Evolutionary conservation across 192 early-diverging fungal genomes (phyloP), one percentile per base, ranked within the genome.

Genomic region (Entomortierella lignicola): DNA sequence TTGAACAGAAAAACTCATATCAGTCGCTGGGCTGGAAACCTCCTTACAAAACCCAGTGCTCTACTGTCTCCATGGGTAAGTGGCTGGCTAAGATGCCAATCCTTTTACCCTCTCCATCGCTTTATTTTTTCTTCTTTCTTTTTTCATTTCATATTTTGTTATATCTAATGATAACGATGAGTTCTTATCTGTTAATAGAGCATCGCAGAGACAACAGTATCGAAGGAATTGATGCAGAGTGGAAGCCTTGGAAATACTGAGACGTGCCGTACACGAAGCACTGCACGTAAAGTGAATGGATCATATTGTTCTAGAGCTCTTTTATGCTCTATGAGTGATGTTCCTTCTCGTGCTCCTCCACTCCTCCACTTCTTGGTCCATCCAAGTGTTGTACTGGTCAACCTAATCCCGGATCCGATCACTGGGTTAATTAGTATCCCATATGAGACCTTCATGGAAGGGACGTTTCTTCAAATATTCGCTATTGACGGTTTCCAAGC

Each of bases 21-120:
- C 10, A 65, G 50, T 1, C 82, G 82, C 55, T 85, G 81, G 82
- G 63, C 77, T 1, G 84, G 83, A n/a, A 83, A 75, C 42, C 61
- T 80, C 25, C 56, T 87, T 12, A 71, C 72, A 2, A 82, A 87
- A n/a, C 86, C 86, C 0, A 75, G 82, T 17, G 51, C 81, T 30
- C 37, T 87, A 29, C 54, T 87, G 17, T 69, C 83, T 12, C 85
- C 85, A 44, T 63, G 80, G 63, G 85, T 86, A 70, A 68, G 57
- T 51, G 2, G 26, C 18, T 11, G 4, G 39, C 39, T 42, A 13
- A 42, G 6, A 10, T 10, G 39, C 39, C 13, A 10, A 10, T 13
- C 39, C 13, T 42, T 42, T 10, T 42, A 42, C 39, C 39, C 39
- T 42, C 6, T 42, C 13, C 39, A 42, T 6, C 13, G 6, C 39